Base-by-base conservation (phyloP, 73 alveolate genomes). In the Diophrys appendiculata region DNA sequence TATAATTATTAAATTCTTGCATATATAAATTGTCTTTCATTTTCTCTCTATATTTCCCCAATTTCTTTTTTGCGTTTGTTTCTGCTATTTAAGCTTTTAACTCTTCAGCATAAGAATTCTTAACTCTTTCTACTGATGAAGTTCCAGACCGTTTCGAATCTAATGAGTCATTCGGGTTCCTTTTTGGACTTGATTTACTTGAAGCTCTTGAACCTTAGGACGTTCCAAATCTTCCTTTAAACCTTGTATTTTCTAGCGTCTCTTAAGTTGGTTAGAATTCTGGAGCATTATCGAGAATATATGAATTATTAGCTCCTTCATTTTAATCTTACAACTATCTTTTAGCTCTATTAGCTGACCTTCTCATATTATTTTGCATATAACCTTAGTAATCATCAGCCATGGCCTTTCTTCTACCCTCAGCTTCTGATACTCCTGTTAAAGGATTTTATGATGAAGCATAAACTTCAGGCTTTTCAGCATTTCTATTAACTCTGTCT, bases 71-170 rank as follows among this genome's bases (percentile, higher is more conserved):
- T 18, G 22, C 23, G 29, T 75, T 55, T 24, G 53, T 52, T 25
- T 1, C 32, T 27, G 43, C 75, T 34, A 55, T 55, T 54, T 75
- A 74, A 18, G 26, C 30, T 55, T 52, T 75, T 22, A 75, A 67
- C 64, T 75, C 83, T 28, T 75, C 83, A 0, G 69, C 83, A 29
- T 75, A 75, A 18, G 83, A 54, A 43, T 55, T 75, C 54, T 75
- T 43, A 29, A 34, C 29, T 23, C 56, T 27, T 72, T 43, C 18
- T 43, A 11, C 60, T 43, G 18, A 11, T 43, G 5, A 18, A 18
- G 18, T 18, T 43, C 60, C 18, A 18, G 18, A 18, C 5, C n/a
- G 60, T 43, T 43, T 18, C 60, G 60, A 43, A 5, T 43, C 5
- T 43, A 43, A 43, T 43, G 60, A 43, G 60, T 43, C 60, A 43